Conservation (phyloP, 2,329 filamentous ascomycete species). For the Rutstroemia sp. region DNA sequence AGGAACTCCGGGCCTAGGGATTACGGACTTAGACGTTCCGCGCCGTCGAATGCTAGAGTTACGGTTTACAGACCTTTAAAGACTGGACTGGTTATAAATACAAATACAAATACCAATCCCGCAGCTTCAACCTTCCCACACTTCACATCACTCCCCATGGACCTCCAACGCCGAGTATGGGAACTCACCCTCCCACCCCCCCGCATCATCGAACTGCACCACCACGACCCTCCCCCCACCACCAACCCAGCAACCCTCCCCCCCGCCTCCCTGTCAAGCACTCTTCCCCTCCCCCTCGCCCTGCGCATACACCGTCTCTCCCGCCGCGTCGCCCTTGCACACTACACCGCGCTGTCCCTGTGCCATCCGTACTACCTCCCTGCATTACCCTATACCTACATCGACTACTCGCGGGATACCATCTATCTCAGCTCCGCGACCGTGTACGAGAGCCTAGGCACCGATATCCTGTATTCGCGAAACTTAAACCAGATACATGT, state of each 20-base stretch:
- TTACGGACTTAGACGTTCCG: no score
- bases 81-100: neutral
- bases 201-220: neutral
- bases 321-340: neutral
- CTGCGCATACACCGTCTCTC: neutral
- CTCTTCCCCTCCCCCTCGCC: neutral
- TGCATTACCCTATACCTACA: neutral
- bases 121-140: neutral
- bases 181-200: neutral
- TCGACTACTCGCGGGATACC: neutral
- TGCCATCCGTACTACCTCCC: neutral
- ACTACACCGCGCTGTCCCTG: neutral
- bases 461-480: neutral
- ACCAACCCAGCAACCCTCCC: neutral
- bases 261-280: neutral
- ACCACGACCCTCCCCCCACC: no score
- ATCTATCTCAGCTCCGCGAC: neutral
- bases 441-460: neutral
- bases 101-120: neutral
- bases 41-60: no score
- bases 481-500: neutral
- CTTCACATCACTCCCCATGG: neutral
- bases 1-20: neutral
- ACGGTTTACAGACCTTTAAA: neutral
- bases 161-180: conserved; percentile 1